Evolutionary conservation across 768 basidiomycete genomes (phyloP), one percentile per base, ranked within the genome.

Genomic region (Daedaleopsis nitida): DNA sequence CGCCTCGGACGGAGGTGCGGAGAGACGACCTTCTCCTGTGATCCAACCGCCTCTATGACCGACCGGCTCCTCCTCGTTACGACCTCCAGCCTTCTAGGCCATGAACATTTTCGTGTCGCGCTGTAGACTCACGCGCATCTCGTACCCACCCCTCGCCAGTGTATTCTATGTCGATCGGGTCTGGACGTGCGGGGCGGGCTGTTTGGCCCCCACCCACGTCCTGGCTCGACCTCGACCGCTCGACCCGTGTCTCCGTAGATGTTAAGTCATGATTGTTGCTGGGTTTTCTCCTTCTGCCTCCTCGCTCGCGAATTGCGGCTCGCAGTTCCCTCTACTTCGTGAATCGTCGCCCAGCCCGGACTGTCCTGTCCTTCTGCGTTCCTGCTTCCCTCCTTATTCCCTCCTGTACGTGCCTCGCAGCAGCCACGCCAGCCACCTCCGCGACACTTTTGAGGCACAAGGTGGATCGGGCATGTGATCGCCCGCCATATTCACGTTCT

Each of bases 31-130:
- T 57, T 45, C 47, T 52, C 19, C 49, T 39, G 14, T 56, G 56
- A 57, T 43, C 27, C 14, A 16, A 16, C 24, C 21, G 43, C 43
- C 23, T 6, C 19, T 19, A 54, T 43, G 53, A 54, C 19, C 37
- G 35, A 32, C 23, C 23, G n/a, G 19, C 23, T 37, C 34, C 16
- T 23, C 47, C 47, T 53, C 45, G 37, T 62, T 10, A 62, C 61
- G 61, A 62, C 57, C 45, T 59, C 44, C 55, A 55, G 55, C 60
- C 48, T 56, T 52, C 21, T 17, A 19, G 50, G 61, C 61, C 56
- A 52, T 53, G 55, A 57, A 32, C 27, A 32, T 32, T n/a, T 27
- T 49, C 54, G 19, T 32, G 53, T 47, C 23, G 56, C 56, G 52
- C 37, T 62, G 55, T 62, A 62, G 61, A 62, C 47, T 52, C 42